Evolutionary conservation across 2,329 filamentous ascomycete species (phyloP), one percentile per base, ranked within the genome.

Genomic region (Metarhizium brunneum): DNA sequence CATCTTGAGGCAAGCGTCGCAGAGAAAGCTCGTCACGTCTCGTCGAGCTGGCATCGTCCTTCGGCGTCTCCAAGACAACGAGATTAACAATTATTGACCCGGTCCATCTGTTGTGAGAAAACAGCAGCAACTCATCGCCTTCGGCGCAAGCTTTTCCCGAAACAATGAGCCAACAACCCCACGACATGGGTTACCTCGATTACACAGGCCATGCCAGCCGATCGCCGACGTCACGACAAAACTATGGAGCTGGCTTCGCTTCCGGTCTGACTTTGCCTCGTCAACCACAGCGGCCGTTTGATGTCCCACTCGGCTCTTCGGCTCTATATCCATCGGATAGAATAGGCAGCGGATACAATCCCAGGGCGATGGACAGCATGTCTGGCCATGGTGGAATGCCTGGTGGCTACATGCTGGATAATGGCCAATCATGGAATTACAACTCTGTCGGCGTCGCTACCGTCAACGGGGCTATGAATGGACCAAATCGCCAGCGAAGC

Each of bases 401-500:
- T 35, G 70, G 68, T 25, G 71, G 69, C 36, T 81, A 80, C 58
- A 76, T 81, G 73, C 65, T 80, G 54, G 76, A 92, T 63, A 89
- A 91, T 65, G 83, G 84, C 67, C 87, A 90, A 66, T 85, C 86
- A 20, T 96, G 91, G 91, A 89, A 85, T 68, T 85, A 90, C 62
- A 77, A 74, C 57, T 83, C 82, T 64, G 82, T 81, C 65, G 86
- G 83, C 50, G 88, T 90, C 60, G 77, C 77, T 25, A 81, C 78
- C 0, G 74, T 82, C 58, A 77, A 80, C 64, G 83, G 84, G 54
- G 85, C 82, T 59, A 78, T 92, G 62, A 85, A 84, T 56, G 83
- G 84, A 56, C 76, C 81, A 63, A 72, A 80, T 67, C 74, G 85
- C 64, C 68, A 84, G 68, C 76, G 80, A 60, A 72, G 73, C 56